Evolutionary conservation across 257 asterid genomes (phyloP).

Genomic region (Gentiana straminea): DNA sequence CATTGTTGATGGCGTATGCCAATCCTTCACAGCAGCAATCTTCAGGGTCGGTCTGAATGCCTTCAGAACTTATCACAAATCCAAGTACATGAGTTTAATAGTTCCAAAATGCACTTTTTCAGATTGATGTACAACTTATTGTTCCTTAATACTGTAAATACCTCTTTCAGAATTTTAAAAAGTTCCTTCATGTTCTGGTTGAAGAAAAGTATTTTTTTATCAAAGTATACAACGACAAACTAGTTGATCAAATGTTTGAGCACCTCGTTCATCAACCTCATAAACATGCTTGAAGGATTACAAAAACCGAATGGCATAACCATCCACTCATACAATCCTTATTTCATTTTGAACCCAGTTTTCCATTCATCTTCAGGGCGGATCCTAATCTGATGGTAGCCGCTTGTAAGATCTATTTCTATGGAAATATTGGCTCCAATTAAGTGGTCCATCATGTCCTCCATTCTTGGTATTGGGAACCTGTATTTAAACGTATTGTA

Average conservation of each 20-base stretch:
- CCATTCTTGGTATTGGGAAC: background rate
- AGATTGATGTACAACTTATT: background rate
- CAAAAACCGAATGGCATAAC: constrained; percentile 3
- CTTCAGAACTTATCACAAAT: background rate
- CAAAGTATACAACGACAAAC: background rate
- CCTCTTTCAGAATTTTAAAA: background rate
- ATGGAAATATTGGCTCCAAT: background rate
- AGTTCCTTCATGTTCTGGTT: background rate
- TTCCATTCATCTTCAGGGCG: background rate
- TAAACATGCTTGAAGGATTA: background rate
- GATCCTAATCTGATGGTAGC: constrained; percentile 2
- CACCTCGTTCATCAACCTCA: background rate
- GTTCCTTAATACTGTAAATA: background rate
- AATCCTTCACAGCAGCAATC: background rate
- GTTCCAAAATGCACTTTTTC: background rate
- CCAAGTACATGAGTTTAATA: background rate
- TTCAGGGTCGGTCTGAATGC: background rate
- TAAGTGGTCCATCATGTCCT: background rate
- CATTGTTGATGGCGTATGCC: constrained; percentile 1
- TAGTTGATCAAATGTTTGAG: background rate
- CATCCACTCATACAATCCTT: background rate
- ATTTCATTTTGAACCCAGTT: background rate
- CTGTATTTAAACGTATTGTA: background rate
- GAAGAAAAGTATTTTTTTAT: background rate
- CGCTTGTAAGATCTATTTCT: background rate